These are phyloP conservation scores for rapeseed (Brassica napus) DNA, from an alignment of 345 rosid species.

Conservation along the genomic window Da-Ae NC_063444.1:45114001-45114500, in stretches of 20 bases:
- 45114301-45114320: conserved; percentile 21
- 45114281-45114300: neutral
- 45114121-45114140: neutral
- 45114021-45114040: neutral
- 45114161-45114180: neutral
- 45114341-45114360: neutral
- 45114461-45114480: neutral
- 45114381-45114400: conserved; percentile 29
- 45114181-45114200: neutral
- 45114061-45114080: neutral
- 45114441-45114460: neutral
- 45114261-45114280: neutral
- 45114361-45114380: neutral
- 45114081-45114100: neutral
- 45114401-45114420: conserved; percentile 20
- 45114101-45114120: neutral
- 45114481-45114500: conserved; percentile 25
- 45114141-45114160: neutral
- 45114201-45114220: neutral
- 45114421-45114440: conserved; percentile 14
- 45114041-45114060: neutral
- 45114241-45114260: neutral
- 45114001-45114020: neutral
- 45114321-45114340: neutral
- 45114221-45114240: neutral